Percentiles rank a stretch among this genome's conserved stretches.
phyloP scores from a whole-genome alignment of 441 rosid species.

The Erodium texanum region DNA sequence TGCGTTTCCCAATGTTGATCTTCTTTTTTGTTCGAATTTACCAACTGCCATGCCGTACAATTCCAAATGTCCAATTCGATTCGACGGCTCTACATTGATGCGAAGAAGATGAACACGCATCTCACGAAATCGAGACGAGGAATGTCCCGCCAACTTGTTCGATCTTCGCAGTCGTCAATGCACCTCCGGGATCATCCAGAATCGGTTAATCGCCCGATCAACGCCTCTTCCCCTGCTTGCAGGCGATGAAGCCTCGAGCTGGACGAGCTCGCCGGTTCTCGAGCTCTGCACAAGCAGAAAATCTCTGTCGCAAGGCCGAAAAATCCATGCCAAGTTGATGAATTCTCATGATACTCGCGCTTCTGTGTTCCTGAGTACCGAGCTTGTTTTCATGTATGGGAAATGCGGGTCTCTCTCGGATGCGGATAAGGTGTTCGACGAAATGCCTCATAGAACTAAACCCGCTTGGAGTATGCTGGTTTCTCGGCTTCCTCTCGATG shows the following conservation, averaged over 20 bases:
- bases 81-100: too few species aligned
- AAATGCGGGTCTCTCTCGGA: conserved; percentile 43
- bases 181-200: neutral
- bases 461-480: conserved; percentile 73
- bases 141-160: neutral
- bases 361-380: conserved; percentile 41
- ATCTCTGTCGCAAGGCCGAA: conserved; percentile 44
- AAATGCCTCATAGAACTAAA: conserved; percentile 45
- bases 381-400: conserved; percentile 63
- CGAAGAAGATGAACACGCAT: too few species aligned
- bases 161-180: neutral
- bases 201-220: neutral
- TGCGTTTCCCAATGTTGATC: too few species aligned
- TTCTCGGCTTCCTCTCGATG: conserved; percentile 42
- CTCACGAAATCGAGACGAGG: too few species aligned
- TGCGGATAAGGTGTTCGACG: conserved; percentile 58
- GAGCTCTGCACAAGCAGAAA: conserved; percentile 46
- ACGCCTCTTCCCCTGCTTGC: too few species aligned
- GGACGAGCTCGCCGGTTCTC: conserved; percentile 30
- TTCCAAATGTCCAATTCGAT: too few species aligned
- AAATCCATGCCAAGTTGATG: conserved; percentile 50
- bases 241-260: too few species aligned
- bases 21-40: too few species aligned
- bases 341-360: conserved; percentile 22
- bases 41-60: too few species aligned